Base-by-base conservation (phyloP, 1,139 yeast genomes). In the Saccharomyces hybrid region DNA sequence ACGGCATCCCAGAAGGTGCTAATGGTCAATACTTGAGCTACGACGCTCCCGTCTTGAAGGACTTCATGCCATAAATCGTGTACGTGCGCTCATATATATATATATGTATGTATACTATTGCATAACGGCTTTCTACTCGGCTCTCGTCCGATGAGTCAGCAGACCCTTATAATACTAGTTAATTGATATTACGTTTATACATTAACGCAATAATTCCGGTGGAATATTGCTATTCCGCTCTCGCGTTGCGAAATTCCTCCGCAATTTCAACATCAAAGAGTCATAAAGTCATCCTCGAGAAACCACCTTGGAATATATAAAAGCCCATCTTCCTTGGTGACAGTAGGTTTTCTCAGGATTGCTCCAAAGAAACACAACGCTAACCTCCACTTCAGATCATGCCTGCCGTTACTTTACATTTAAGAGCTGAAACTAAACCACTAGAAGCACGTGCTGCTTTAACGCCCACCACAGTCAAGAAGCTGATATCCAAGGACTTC, bases 371-470 rank as follows among this genome's bases (percentile, higher is more conserved):
- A 19, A 19, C 2, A 9, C 38, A 7, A 32, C 29, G 29, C 31
- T 13, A 13, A 2, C 3, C 23, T 1, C 23, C 23, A 2, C 23
- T 19, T 2, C 23, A n/a, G 14, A 14, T 58, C 60, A 64, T 38
- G 38, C 38, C 38, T n/a, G 38, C 70, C 52, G 86, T 84, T 52
- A 81, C 78, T 52, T 80, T 84, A 63, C 95, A 87, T 64, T 78
- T 93, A 59, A 86, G 99, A 77, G 97, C 97, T 47, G 99, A 93
- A 73, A 88, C 95, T 67, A 93, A 93, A 82, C 96, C 97, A 44
- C 77, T 90, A 67, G 99, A 93, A 77, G 96, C 95, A 61, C 87
- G 99, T 76, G 96, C 98, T 44, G 97, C 97, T 51, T 79, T 93
- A 66, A 90, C 99, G 6, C 99, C 99, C 41, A 74, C 88, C 49